phyloP scores from a whole-genome alignment of 257 asterid species.

The Scutellaria minor region DNA sequence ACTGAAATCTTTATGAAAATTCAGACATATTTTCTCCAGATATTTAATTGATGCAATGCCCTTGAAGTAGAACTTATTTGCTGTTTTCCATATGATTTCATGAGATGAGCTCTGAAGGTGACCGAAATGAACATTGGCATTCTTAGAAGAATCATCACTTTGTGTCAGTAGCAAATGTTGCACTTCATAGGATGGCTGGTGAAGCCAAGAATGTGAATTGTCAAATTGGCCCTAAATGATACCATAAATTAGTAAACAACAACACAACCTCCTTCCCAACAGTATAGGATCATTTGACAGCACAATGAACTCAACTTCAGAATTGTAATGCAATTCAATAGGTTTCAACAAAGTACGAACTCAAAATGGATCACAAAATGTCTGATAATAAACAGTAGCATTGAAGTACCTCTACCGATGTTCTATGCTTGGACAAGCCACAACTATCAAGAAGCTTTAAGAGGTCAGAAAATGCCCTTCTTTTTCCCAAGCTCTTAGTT shows the following conservation, averaged over 20 bases:
- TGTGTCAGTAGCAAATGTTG: conserved; percentile 62
- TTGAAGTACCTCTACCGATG: conserved; percentile 56
- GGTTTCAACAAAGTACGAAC: not conserved
- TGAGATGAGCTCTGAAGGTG: conserved; percentile 40
- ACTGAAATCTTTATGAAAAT: conserved; percentile 81
- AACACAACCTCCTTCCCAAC: not conserved
- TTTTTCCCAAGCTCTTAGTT: conserved; percentile 58
- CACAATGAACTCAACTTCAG: not conserved
- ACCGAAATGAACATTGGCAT: conserved; percentile 35
- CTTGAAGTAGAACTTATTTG: conserved; percentile 82
- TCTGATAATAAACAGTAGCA: not conserved
- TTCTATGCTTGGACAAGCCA: conserved; percentile 80
- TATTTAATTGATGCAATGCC: conserved; percentile 67
- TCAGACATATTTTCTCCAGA: conserved; percentile 65
- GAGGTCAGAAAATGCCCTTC: conserved; percentile 75
- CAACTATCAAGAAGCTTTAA: conserved; percentile 68
- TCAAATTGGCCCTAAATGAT: conserved; percentile 48
- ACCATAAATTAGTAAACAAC: conserved; percentile 27
- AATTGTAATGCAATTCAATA: not conserved
- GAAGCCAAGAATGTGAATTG: conserved; percentile 64
- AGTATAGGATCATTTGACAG: conserved; percentile 4
- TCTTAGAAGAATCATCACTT: conserved; percentile 41
- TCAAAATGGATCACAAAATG: conserved; percentile 15
- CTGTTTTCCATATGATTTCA: conserved; percentile 62
- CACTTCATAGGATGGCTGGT: conserved; percentile 84